phyloP scores from a whole-genome alignment of 345 rosid species.

The Litchi chinensis region DNA sequence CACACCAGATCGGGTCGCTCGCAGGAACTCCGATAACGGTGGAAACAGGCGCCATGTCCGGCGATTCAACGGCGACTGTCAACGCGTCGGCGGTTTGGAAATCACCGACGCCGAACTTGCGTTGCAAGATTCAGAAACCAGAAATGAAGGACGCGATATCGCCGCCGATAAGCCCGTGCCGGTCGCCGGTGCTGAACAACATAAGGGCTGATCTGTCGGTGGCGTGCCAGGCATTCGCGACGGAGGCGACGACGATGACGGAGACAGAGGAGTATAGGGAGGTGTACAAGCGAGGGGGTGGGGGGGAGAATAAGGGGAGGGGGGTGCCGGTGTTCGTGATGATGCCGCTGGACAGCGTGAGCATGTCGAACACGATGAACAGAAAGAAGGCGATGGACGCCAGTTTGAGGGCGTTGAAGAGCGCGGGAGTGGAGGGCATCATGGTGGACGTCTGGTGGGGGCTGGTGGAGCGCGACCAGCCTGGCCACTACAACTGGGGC shows the following conservation, averaged over 20 bases:
- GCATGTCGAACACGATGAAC: slow-evolving; percentile 71
- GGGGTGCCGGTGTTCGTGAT: slow-evolving; percentile 96
- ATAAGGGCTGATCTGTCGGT: slow-evolving; percentile 65
- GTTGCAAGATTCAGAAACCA: slow-evolving; percentile 32
- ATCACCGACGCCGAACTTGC: slow-evolving; percentile 36
- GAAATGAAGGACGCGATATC: slow-evolving; percentile 34
- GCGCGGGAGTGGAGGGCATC: slow-evolving; percentile 94
- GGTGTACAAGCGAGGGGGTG: slow-evolving; percentile 42
- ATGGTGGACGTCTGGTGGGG: slow-evolving; percentile 99
- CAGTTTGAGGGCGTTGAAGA: slow-evolving; percentile 89
- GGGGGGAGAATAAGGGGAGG: slow-evolving; percentile 27
- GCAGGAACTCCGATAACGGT: slow-evolving; percentile 50
- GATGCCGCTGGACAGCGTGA: slow-evolving; percentile 99
- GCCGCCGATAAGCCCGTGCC: slow-evolving; percentile 73
- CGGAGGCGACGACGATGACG: slow-evolving; percentile 24
- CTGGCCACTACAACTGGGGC: slow-evolving; percentile 92
- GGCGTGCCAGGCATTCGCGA: slow-evolving; percentile 62
- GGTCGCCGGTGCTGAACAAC: slow-evolving; percentile 47
- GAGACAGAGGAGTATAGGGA: slow-evolving; percentile 27
- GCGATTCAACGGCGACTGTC: slow-evolving; percentile 41
- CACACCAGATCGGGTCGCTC: slow-evolving; percentile 73
- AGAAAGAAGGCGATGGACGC: slow-evolving; percentile 94
- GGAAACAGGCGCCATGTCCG: slow-evolving; percentile 33
- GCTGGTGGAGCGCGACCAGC: slow-evolving; percentile 83
- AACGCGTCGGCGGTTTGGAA: slow-evolving; percentile 63